These are phyloP conservation scores for Chenopodium album DNA, from an alignment of 148 eudicot species.

Conservation along the genomic window DNA sequence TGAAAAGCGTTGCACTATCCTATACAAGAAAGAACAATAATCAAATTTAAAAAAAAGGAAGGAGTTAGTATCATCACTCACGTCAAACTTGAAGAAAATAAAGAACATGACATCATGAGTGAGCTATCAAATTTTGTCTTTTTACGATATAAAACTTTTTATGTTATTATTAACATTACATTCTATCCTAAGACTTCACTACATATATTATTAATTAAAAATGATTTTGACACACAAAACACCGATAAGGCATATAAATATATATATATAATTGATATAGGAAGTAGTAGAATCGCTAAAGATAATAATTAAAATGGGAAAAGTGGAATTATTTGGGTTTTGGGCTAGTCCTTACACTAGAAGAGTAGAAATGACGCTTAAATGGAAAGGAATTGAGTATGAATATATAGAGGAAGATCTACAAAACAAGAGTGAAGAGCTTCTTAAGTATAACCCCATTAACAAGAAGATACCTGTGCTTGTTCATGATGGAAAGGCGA, in stretches of 20 bases:
- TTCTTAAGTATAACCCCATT: conserved; percentile 34
- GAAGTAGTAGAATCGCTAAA: neutral
- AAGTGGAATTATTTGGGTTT: conserved; percentile 17
- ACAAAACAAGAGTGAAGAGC: conserved; percentile 22
- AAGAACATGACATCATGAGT: neutral
- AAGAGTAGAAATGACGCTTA: conserved; percentile 21
- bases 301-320: conserved; percentile 1
- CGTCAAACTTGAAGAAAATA: neutral
- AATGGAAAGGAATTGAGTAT: conserved; percentile 27
- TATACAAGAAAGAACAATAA: too few species aligned
- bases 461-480: conserved; percentile 36
- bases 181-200: too few species aligned
- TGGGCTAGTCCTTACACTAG: conserved; percentile 26
- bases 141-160: too few species aligned
- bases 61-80: neutral
- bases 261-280: too few species aligned
- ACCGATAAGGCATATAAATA: too few species aligned
- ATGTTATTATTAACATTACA: too few species aligned
- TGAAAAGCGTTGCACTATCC: too few species aligned
- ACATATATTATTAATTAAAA: too few species aligned
- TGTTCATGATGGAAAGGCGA: conserved; percentile 32
- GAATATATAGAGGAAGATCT: conserved; percentile 26
- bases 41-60: too few species aligned
- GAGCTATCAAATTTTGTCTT: neutral
- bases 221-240: neutral